Conservation (phyloP, 495 filamentous ascomycete species). For the Penicillium parvum region DNA sequence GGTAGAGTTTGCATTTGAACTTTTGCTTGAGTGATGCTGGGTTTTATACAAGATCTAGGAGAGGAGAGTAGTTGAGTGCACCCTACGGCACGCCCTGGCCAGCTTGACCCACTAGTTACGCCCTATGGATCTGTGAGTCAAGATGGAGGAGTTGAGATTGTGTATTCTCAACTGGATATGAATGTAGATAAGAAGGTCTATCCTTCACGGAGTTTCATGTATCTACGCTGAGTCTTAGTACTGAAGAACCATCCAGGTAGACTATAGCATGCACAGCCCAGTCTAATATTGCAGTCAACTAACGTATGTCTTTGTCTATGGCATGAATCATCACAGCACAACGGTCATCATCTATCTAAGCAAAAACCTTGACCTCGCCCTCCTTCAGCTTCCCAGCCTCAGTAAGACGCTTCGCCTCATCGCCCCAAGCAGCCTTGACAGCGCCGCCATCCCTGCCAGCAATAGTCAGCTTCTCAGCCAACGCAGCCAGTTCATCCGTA, state of each 20-base stretch:
- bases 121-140: not conserved
- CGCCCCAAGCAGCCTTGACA: conserved; percentile 63
- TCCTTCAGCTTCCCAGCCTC: conserved; percentile 80
- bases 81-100: not conserved
- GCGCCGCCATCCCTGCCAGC: conserved; percentile 52
- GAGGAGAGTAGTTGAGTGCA: not conserved
- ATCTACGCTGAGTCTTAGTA: too few relatives aligned
- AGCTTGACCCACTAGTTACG: not conserved
- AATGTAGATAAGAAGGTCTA: too few relatives aligned
- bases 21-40: too few relatives aligned
- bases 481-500: conserved; percentile 74
- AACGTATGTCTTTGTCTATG: too few relatives aligned
- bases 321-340: not conserved
- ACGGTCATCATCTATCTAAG: conserved; percentile 18
- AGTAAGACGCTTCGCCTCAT: conserved; percentile 68
- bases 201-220: too few relatives aligned
- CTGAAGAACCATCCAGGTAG: too few relatives aligned
- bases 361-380: conserved; percentile 59
- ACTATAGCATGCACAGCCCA: too few relatives aligned
- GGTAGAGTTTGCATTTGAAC: too few relatives aligned
- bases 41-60: not conserved
- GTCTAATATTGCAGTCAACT: not conserved
- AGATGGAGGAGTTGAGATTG: too few relatives aligned
- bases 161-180: too few relatives aligned
- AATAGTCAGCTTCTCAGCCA: conserved; percentile 67